Base-by-base conservation (phyloP, 352 stramenopile species). In the Phytophthora uliginosa region DNA sequence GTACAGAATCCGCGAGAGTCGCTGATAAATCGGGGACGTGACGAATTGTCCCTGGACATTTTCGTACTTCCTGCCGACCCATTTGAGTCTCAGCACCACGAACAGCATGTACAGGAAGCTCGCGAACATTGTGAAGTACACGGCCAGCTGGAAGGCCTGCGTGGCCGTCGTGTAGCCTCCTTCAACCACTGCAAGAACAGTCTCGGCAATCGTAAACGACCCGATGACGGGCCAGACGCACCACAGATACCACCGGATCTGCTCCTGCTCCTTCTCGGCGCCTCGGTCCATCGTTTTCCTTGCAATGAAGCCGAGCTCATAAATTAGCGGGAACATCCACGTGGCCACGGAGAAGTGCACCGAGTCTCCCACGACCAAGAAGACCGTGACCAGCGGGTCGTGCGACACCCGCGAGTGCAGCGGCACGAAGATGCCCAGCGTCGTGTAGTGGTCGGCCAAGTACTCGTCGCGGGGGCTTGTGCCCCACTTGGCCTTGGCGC, bases 1-100 rank as follows among this genome's bases (percentile, higher is more conserved):
- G 38, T 74, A 67, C 84, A 92, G 73, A 70, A 92, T 90, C 20
- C 67, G 59, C 60, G 85, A 85, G 48, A 92, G 77, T 0, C 84
- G 82, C 40, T 84, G 70, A 56, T 92, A 92, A 9, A 92, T 60
- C 2, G 84, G 84, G 0, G 84, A 92, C 24, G 74, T 73, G 22
- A 89, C 67, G 28, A 92, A 88, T 24, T 76, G 63, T 15, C 83
- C 83, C 50, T 90, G 76, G 5, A 90, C 77, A 42, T 78, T 87
- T 45, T 93, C 85, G 42, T 82, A 86, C 63, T 91, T 79, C 40
- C 84, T 75, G 28, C 82, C 83, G n/a, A 59, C 77, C 34, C 69
- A 59, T 45, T 89, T 89, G 24, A 91, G 77, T 36, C 66, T 53
- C 4, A 79, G 17, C 15, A 91, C 58, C 22, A 78, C 55, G 9